These are phyloP conservation scores for Moesziomyces sp. DNA, from an alignment of 1,284 basidiomycete genomes.

Conservation along the genomic window DNA sequence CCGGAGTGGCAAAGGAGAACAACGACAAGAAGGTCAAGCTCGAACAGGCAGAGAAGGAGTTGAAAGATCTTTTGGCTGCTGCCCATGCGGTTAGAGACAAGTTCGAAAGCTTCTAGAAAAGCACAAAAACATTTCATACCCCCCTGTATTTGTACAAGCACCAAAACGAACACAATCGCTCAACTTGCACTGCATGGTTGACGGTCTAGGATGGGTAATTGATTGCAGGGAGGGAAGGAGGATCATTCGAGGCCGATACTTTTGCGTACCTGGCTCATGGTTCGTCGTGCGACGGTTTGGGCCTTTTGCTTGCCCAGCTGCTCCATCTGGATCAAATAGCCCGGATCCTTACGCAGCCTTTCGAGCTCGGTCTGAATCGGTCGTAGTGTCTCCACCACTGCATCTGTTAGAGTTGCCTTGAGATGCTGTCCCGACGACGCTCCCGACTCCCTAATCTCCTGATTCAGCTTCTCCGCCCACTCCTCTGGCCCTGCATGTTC, in stretches of 20 bases:
- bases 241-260: slow-evolving; percentile 74
- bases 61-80: slow-evolving; percentile 26
- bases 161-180: no score
- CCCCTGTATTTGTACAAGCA: slow-evolving; percentile 33
- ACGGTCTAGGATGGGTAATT: neutral
- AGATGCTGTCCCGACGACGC: slow-evolving; percentile 75
- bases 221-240: neutral
- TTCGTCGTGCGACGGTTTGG: slow-evolving; percentile 73
- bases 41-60: slow-evolving; percentile 30
- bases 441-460: slow-evolving; percentile 64
- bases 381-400: slow-evolving; percentile 77
- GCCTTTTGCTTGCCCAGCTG: slow-evolving; percentile 77
- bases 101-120: slow-evolving; percentile 28
- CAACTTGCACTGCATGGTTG: neutral
- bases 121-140: slow-evolving; percentile 4
- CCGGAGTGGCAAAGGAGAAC: slow-evolving; percentile 33
- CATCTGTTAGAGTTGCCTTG: slow-evolving; percentile 80
- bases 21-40: slow-evolving; percentile 44
- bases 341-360: slow-evolving; percentile 74
- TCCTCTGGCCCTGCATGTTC: slow-evolving; percentile 32
- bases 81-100: slow-evolving; percentile 20
- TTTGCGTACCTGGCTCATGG: slow-evolving; percentile 77
- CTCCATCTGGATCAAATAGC: slow-evolving; percentile 76
- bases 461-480: slow-evolving; percentile 70
- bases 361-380: slow-evolving; percentile 79